Evolutionary conservation across 805 yeast genomes (phyloP).

Genomic region (Nakazawaea peltata): DNA sequence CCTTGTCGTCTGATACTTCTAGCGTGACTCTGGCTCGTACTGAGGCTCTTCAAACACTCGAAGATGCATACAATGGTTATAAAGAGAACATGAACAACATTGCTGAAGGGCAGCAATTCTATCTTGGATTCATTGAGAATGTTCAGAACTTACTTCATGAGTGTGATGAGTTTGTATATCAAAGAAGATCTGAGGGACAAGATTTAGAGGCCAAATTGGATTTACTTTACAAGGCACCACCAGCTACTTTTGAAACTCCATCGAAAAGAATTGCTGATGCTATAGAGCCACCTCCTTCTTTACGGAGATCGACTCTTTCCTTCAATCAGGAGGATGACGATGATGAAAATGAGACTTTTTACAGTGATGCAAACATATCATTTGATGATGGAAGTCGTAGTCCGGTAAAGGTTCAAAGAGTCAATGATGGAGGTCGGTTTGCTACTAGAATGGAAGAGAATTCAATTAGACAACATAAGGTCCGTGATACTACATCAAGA

Average conservation of each 20-base stretch:
- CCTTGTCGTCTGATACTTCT: neutral
- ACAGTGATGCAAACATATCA: slow-evolving; percentile 1
- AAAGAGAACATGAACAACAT: slow-evolving; percentile 52
- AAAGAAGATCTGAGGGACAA: slow-evolving; percentile 44
- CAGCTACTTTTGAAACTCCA: slow-evolving; percentile 1
- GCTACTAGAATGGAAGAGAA: slow-evolving; percentile 1
- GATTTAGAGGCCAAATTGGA: slow-evolving; percentile 30
- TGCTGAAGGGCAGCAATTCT: slow-evolving; percentile 64
- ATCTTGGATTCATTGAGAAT: slow-evolving; percentile 48
- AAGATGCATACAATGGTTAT: slow-evolving; percentile 40
- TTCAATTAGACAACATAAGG: no score
- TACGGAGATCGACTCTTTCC: no score
- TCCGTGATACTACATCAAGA: neutral
- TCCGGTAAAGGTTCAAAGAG: slow-evolving; percentile 4
- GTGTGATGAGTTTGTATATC: slow-evolving; percentile 42
- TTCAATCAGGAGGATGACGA: no score
- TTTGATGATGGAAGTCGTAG: slow-evolving; percentile 8
- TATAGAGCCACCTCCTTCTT: neutral
- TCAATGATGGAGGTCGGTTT: neutral
- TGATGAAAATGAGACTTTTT: neutral
- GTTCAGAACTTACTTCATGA: slow-evolving; percentile 36
- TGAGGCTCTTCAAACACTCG: slow-evolving; percentile 42
- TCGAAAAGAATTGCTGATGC: neutral
- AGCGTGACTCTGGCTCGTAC: slow-evolving; percentile 26
- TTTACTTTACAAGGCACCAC: slow-evolving; percentile 1